phyloP scores from a whole-genome alignment of 2,329 filamentous ascomycete genomes.

The Colletotrichum lentis region DNA sequence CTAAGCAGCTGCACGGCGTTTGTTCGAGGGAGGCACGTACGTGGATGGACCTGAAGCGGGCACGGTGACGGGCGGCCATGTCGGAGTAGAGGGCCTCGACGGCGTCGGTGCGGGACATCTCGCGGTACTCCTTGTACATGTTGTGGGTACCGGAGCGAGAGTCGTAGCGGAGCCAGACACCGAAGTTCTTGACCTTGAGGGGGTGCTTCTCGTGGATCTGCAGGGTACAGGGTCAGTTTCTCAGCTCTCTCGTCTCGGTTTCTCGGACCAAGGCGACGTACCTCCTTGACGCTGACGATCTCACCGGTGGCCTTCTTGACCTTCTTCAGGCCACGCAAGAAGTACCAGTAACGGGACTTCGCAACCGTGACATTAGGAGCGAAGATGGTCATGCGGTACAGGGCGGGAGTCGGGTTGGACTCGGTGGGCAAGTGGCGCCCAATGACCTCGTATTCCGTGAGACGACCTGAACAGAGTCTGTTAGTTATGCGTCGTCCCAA shows the following conservation, averaged over 20 bases:
- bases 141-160: constrained; percentile 99
- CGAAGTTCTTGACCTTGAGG: constrained; percentile 99
- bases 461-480: constrained; percentile 76
- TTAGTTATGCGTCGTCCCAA: constrained; percentile 44
- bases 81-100: constrained; percentile 98
- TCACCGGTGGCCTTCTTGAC: constrained; percentile 99
- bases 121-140: constrained; percentile 99
- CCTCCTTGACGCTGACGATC: constrained; percentile 96
- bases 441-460: constrained; percentile 99
- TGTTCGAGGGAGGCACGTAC: constrained; percentile 64
- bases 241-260: neutral
- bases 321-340: constrained; percentile 98
- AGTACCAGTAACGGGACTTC: constrained; percentile 99
- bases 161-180: constrained; percentile 99
- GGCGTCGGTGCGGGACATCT: constrained; percentile 94
- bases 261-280: constrained; percentile 59
- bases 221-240: neutral
- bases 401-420: constrained; percentile 94
- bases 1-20: too few species aligned
- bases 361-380: constrained; percentile 97
- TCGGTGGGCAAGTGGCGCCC: constrained; percentile 99
- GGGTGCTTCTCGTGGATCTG: constrained; percentile 98
- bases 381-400: constrained; percentile 99
- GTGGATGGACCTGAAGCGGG: constrained; percentile 98
- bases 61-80: constrained; percentile 98